Evolutionary conservation across 495 filamentous ascomycete genomes (phyloP).

Genomic region (Chaetomium fimeti): DNA sequence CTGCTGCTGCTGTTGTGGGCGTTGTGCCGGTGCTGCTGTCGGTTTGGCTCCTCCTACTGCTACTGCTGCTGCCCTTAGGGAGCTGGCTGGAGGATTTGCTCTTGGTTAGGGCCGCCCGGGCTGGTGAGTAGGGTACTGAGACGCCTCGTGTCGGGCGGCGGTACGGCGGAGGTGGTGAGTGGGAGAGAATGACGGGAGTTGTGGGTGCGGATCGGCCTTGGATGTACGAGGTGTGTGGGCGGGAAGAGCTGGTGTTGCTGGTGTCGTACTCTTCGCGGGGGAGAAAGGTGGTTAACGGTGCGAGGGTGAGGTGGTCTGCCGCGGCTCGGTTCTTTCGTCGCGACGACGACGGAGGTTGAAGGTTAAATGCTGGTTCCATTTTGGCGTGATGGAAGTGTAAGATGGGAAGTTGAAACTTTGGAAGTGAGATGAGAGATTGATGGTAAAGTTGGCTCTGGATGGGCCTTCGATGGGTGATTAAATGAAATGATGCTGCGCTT

Average conservation of each 20-base stretch:
- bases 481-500: constrained; percentile 10
- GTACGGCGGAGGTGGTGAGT: constrained; percentile 43
- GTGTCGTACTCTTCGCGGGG: constrained; percentile 51
- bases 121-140: constrained; percentile 20
- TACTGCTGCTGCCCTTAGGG: constrained; percentile 35
- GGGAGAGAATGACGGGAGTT: constrained; percentile 56
- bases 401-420: background rate
- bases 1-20: background rate
- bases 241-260: constrained; percentile 17
- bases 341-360: background rate
- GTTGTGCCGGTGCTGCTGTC: background rate
- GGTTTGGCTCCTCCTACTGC: background rate
- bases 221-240: constrained; percentile 44
- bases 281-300: constrained; percentile 65
- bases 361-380: constrained; percentile 41
- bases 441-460: background rate
- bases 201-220: constrained; percentile 56
- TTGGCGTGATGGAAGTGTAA: constrained; percentile 2
- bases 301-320: constrained; percentile 55
- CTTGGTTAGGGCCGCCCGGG: constrained; percentile 33
- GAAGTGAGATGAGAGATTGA: background rate
- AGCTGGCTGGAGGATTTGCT: constrained; percentile 51
- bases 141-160: constrained; percentile 36
- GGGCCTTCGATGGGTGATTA: constrained; percentile 5
- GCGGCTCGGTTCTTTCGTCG: constrained; percentile 16